phyloP scores from a whole-genome alignment of 202 grass and related monocot species.

The Hordeum pubiflorum region DNA sequence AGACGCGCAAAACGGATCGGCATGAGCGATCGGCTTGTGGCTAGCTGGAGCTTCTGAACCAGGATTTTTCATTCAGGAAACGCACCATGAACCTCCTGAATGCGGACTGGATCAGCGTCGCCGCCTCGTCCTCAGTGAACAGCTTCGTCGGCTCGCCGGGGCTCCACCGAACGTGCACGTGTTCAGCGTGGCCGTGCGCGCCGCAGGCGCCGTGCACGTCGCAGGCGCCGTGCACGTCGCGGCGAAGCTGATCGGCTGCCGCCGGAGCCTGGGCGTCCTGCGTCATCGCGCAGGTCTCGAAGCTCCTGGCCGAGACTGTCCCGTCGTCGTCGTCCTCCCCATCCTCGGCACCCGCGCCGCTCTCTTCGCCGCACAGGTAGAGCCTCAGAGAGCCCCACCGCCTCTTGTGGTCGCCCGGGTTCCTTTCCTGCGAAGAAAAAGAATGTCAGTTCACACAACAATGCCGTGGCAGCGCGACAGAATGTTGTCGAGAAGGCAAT shows the following conservation, averaged over 20 bases:
- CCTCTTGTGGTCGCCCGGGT: slow-evolving; percentile 36
- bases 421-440: slow-evolving; percentile 31
- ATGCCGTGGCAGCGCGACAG: not conserved
- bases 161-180: not conserved
- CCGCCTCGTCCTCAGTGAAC: slow-evolving; percentile 22
- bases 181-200: not conserved
- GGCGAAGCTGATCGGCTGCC: not conserved
- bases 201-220: not conserved
- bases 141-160: not conserved
- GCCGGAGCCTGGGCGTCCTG: not conserved
- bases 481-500: no score
- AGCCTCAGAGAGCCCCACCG: slow-evolving; percentile 56
- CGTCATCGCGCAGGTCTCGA: slow-evolving; percentile 26
- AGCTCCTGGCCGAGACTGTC: slow-evolving; percentile 45
- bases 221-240: not conserved
- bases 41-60: not conserved
- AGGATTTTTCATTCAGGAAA: not conserved
- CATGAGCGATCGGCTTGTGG: not conserved
- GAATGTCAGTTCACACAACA: not conserved
- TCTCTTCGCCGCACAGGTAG: slow-evolving; percentile 82
- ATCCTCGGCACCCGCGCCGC: slow-evolving; percentile 32
- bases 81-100: slow-evolving; percentile 65
- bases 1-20: not conserved
- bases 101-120: slow-evolving; percentile 56
- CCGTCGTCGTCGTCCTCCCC: slow-evolving; percentile 16